Evolutionary conservation across 2,329 filamentous ascomycete genomes (phyloP).

Genomic region (Lasiodiplodia sp.): DNA sequence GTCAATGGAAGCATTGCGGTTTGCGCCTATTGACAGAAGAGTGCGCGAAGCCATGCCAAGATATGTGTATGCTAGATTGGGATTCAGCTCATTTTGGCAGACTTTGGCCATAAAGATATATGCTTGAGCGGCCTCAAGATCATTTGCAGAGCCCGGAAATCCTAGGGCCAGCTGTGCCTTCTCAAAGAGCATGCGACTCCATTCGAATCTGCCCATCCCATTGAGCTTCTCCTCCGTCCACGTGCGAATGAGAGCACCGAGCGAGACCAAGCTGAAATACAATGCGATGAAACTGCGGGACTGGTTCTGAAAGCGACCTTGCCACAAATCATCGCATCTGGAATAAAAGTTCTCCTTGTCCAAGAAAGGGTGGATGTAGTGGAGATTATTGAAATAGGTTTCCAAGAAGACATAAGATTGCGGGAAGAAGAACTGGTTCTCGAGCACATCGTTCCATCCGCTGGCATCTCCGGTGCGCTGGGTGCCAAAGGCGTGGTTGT

Average conservation of each 20-base stretch:
- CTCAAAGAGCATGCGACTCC: slow-evolving; percentile 56
- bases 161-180: slow-evolving; percentile 51
- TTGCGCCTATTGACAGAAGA: slow-evolving; percentile 57
- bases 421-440: slow-evolving; percentile 50
- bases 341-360: slow-evolving; percentile 55
- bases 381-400: slow-evolving; percentile 58
- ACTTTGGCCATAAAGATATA: slow-evolving; percentile 59
- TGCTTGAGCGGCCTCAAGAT: slow-evolving; percentile 58
- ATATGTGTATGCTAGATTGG: slow-evolving; percentile 58
- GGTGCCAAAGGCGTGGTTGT: slow-evolving; percentile 55
- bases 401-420: slow-evolving; percentile 57
- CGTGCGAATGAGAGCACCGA: slow-evolving; percentile 55
- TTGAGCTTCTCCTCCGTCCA: slow-evolving; percentile 54
- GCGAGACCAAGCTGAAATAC: slow-evolving; percentile 57
- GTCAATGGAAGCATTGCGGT: slow-evolving; percentile 44
- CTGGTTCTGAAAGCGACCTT: slow-evolving; percentile 41
- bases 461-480: slow-evolving; percentile 19
- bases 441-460: slow-evolving; percentile 30
- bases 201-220: slow-evolving; percentile 55
- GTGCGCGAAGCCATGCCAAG: slow-evolving; percentile 57
- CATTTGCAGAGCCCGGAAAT: slow-evolving; percentile 52
- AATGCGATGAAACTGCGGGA: slow-evolving; percentile 55
- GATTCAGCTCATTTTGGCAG: slow-evolving; percentile 59
- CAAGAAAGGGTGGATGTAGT: slow-evolving; percentile 58
- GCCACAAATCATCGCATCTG: slow-evolving; percentile 55